Base-by-base conservation (phyloP, 768 basidiomycete genomes). In the Leccinum olivaceopallidum region DNA sequence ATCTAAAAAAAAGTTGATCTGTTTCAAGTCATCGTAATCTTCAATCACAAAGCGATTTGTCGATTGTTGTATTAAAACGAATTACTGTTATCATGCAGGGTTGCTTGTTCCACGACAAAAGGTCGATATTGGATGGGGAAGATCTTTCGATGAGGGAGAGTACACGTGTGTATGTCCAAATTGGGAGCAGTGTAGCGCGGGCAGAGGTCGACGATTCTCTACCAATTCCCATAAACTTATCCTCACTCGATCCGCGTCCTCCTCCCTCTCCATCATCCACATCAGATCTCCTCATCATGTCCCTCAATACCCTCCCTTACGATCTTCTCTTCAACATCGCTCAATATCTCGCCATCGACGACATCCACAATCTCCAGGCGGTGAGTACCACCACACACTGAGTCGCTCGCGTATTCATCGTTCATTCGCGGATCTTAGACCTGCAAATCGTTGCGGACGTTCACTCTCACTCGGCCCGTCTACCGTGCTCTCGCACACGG, bases 271-370 rank as follows among this genome's bases (percentile, higher is more conserved):
- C 6, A 53, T n/a, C 20, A 36, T 36, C 34, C 34, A 36, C 34
- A 36, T 36, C 14, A 30, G 48, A 14, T n/a, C 49, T 2, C 3
- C 22, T 32, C 28, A 5, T 36, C 60, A 74, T 76, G 68, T 73
- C 75, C 13, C 68, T 81, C 55, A 70, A 72, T 61, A 77, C 75
- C 5, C 76, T 90, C 20, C 88, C 88, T 0, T 89, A 89, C 72
- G 89, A 90, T 76, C 76, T 90, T 20, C 70, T 90, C 49, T 80
- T 90, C 58, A 86, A 87, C 75, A 83, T 90, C 70, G 82, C 85
- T 5, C 80, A 79, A 48, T 83, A 84, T 73, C 80, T 90, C 34
- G 79, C 86, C 63, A 74, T 86, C 65, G 74, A 73, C 51, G 88
- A 89, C 72, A 78, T 90, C 20, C 81, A 84, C 69, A 72, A 80